phyloP scores from a whole-genome alignment of 179 eudicot genomes.

The Drosera spatulata region DNA sequence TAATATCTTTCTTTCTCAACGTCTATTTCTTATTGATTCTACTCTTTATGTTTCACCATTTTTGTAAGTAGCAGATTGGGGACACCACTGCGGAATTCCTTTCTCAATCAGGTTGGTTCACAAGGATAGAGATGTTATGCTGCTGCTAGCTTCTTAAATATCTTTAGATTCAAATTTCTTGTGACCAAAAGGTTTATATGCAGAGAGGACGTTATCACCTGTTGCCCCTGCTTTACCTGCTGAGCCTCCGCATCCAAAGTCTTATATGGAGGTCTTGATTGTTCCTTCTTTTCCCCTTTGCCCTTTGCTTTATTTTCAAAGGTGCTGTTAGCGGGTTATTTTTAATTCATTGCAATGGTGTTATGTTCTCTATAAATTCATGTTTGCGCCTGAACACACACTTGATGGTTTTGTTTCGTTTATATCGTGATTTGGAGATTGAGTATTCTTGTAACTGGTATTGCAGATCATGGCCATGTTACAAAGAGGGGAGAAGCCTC shows the following conservation, averaged over 20 bases:
- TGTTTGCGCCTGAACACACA: no score
- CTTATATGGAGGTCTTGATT: constrained; percentile 60
- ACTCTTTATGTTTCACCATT: no score
- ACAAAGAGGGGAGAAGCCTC: constrained; percentile 84
- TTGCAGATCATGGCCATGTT: constrained; percentile 87
- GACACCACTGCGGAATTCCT: constrained; percentile 36
- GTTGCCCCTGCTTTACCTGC: constrained; percentile 31
- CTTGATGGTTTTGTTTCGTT: no score
- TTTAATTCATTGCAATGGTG: no score
- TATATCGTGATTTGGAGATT: not conserved
- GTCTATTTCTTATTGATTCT: no score
- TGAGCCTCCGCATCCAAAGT: constrained; percentile 72
- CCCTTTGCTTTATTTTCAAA: no score
- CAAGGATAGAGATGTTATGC: not conserved
- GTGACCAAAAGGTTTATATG: constrained; percentile 9
- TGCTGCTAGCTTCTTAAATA: not conserved
- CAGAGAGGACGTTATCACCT: constrained; percentile 51
- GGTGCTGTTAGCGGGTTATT: no score
- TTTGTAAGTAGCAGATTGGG: constrained; percentile 14
- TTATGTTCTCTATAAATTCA: no score
- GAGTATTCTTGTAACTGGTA: constrained; percentile 9
- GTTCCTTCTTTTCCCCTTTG: not conserved
- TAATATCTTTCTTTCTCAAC: no score
- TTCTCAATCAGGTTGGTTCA: constrained; percentile 41
- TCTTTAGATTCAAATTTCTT: not conserved